Base-by-base conservation (phyloP, 2,329 filamentous ascomycete genomes). In the Arthrobotrys conoides region DNA sequence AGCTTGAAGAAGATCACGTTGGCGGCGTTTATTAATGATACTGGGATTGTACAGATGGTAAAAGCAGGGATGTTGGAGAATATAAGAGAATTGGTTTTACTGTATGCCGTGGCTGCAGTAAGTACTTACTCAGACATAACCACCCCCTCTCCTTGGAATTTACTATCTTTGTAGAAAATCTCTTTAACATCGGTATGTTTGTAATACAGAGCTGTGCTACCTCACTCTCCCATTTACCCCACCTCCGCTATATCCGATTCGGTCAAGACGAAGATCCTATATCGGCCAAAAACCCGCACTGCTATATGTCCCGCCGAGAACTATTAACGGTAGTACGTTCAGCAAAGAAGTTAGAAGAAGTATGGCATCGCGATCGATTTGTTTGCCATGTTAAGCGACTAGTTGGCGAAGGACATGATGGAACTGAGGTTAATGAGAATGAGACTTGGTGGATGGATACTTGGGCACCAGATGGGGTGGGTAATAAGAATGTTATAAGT, bases 301-400 rank as follows among this genome's bases (percentile, higher is more conserved):
- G 67, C 16, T 67, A 71, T 61, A 77, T 77, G 67, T 61, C 59
- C 41, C 73, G 67, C 41, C 51, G 59, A 9, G 73, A 77, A 41
- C 53, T 77, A 8, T 22, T 77, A 4, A 44, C 6, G 12, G 61
- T 77, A 14, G 51, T 36, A 24, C 49, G 49, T 18, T 24, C 14
- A 3, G 61, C 41, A n/a, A 48, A 18, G 33, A 49, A 38, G 0
- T 5, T 77, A 5, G 16, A 67, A 36, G 67, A 77, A 63, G 53
- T 77, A 18, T 71, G 73, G 67, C 41, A 71, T 33, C 57, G 51
- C 2, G 53, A 68, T 53, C 38, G 73, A 8, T 77, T 77, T 22
- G 68, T 77, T 0, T 67, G 20, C 12, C 46, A 61, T 38, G 61
- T 77, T 14, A 66, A 59, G n/a, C 48, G 66, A 18, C 18, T 65